Base-by-base conservation (phyloP, 2,329 filamentous ascomycete genomes). In the Sphaerulina vaccinii region DNA sequence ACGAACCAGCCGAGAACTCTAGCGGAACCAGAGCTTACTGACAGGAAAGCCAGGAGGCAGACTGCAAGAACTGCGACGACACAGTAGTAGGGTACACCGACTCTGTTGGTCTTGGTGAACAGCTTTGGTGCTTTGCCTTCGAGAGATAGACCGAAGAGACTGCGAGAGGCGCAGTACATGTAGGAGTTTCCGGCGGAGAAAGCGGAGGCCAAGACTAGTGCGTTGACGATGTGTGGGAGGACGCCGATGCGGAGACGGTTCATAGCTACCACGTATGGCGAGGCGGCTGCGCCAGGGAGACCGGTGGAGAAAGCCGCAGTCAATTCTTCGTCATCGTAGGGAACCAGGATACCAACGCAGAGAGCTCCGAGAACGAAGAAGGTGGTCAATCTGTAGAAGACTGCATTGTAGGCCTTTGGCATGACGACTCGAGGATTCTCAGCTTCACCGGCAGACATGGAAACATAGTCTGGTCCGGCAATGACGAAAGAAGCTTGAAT, bases 331-430 rank as follows among this genome's bases (percentile, higher is more conserved):
- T 75, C 41, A 77, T 86, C 0, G 85, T 85, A 86, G 1, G 89
- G 79, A 32, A 91, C 82, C 18, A 88, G 66, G 43, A 90, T 85
- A 7, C 87, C 86, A 3, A 90, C 83, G 16, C 80, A 82, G 2
- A 93, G 75, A 0, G 86, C 83, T 1, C 87, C 87, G 1, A 90
- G 78, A 33, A 89, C 79, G 71, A 90, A 91, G 68, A 92, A 91
- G 1, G 80, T 73, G 0, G 85, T 85, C 24, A 92, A 73, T 24
- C 88, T 84, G 69, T 88, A 90, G 68, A 91, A 90, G 1, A 91
- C 87, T 42, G 85, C 83, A 54, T 89, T 89, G 70, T 83, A 90
- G 1, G 88, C 88, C 35, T 80, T 82, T 0, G 87, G 87, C 69
- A 93, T 81, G 16, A 85, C 80, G 15, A 71, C 72, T 13, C 86